Base-by-base conservation (phyloP, 768 basidiomycete genomes). In the Suillus spraguei region DNA sequence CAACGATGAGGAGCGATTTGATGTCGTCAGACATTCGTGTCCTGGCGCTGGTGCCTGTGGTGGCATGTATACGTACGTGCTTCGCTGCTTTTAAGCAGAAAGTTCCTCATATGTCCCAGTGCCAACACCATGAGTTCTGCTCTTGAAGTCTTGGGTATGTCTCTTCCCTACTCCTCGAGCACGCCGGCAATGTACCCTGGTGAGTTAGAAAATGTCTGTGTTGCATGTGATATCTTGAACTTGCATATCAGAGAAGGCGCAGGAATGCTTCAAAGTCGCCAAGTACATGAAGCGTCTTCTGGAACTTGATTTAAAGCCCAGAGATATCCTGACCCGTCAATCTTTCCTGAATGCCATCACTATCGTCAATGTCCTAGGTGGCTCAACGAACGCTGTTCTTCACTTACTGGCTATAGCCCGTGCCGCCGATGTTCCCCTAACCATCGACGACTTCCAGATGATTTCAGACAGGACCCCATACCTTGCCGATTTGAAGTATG, bases 121-220 rank as follows among this genome's bases (percentile, higher is more conserved):
- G 93, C 94, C 39, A 95, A 95, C 69, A 94, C 93, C 1, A 94
- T 95, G 93, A 91, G 90, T 65, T 88, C 90, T 47, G 88, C 85
- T 20, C 80, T 95, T 36, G 94, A 95, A 76, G 91, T 87, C 6
- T 81, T 96, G 61, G 94, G 94, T 32, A 88, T 96, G 81, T 91
- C 91, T 14, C 78, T 95, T 53, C 94, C 92, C 0, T 94, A 90
- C 73, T 94, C 93, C 46, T 76, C 74, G 2, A 87, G 90, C 67
- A 90, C 80, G 16, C 92, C 93, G 16, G 94, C 94, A 6, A 74
- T 83, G 46, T 87, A 88, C 75, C 85, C 88, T 60, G 83, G 92
- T 90, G 39, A 69, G 62, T 63, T 28, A 22, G 6, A 42, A 14
- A 20, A 47, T 38, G 13, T 16, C 20, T 33, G 35, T 39, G 24